Evolutionary conservation across 257 asterid species (phyloP), one percentile per base, ranked within the genome.

Genomic region (Mentha longifolia): DNA sequence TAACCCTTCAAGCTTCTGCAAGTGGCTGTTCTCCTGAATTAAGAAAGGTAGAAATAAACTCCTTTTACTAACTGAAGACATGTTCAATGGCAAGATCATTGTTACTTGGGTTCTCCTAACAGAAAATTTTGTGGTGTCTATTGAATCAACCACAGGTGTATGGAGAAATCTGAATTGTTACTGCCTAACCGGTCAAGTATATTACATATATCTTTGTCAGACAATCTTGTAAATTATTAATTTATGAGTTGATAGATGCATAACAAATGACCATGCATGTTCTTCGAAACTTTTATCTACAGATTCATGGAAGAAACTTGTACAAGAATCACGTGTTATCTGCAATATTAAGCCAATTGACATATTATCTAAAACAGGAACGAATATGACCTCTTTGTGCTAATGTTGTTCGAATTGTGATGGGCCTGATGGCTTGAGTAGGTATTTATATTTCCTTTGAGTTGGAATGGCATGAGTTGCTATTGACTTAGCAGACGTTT

Each of bases 1-100:
- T 47, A 30, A 46, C 22, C 64, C 56, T 52, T 7, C 14, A 65
- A 73, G 70, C 57, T 37, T 62, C 54, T 70, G 68, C 56, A 19
- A 58, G 57, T 25, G 25, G 69, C 46, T 43, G 42, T 47, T 70
- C 46, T 31, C 51, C 50, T 20, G n/a, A 15, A 57, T 47, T 45
- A 39, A 51, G 54, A 33, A 55, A 56, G n/a, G 42, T 49, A 49
- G 67, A 74, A 55, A 68, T 33, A 33, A 47, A 65, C 17, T 50
- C 17, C 51, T 65, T 8, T 52, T 28, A 58, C 35, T 11, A 22
- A 8, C 43, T 22, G 47, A 59, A 13, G 62, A 66, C 37, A 54
- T 51, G 42, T 56, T 20, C 54, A 50, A 47, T 55, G 58, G 70
- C 14, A 68, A 50, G 62, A 64, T 63, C 17, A 73, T 7, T 45